Base-by-base conservation (phyloP, 805 yeast genomes). In the Ascoidea rubescens region DNA sequence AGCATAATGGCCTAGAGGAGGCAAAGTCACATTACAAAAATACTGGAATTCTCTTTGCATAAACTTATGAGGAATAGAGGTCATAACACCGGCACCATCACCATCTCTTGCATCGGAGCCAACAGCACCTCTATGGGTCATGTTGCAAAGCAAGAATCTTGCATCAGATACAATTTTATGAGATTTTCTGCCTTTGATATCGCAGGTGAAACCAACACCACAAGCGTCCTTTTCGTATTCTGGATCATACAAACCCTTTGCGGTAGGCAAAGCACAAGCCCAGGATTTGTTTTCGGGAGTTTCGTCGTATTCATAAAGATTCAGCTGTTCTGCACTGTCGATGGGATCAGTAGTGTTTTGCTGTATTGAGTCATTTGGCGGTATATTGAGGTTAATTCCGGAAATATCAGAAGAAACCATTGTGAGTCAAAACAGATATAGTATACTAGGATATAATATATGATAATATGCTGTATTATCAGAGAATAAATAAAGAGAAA, bases 111-210 rank as follows among this genome's bases (percentile, higher is more conserved):
- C 95, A 64, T 90, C 96, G 1, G 88, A 75, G 54, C 96, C 95
- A 55, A 90, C 96, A 46, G 98, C 98, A 65, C 99, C 99, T 71
- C 99, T 81, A 69, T 91, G 99, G 56, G 97, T 87, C 99, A 91
- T 93, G 71, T 93, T 91, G 72, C 98, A 90, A 52, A 91, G 79
- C 62, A 91, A 72, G 64, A 78, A 80, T 59, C 80, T 74, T 46
- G 96, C 96, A 71, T 93, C 98, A 46, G 95, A 81, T 55, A 91
- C 89, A 60, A 91, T 88, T 65, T 90, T 89, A 72, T 93, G 99
- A 51, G 95, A 83, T 31, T 81, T 78, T 33, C 74, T 65, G 53
- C 97, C 97, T 67, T 89, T 87, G 71, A 90, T 84, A 71, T 91
- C 87, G 67, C 97, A 87, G 48, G 96, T 87, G 69, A 91, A 91